A percentile compares a stretch with the other conserved stretches of the same genome.
phyloP scores from a whole-genome alignment of 768 basidiomycete genomes.

The Pleurotus citrinopileatus region DNA sequence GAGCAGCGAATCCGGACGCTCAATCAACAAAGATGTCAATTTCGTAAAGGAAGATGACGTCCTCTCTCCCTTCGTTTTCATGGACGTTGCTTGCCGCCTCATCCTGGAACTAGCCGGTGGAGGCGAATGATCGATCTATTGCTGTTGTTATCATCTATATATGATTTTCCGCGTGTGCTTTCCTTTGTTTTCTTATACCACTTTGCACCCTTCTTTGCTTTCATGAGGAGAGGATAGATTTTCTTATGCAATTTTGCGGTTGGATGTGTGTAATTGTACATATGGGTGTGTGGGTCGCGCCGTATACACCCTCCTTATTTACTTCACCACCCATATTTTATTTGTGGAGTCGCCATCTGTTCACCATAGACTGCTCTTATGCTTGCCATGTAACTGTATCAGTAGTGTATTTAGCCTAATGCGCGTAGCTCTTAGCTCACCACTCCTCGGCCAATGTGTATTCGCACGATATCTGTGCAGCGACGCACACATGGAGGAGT shows the following conservation, averaged over 20 bases:
- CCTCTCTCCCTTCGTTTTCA: constrained; percentile 89
- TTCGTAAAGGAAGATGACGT: constrained; percentile 56
- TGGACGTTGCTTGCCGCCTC: constrained; percentile 92
- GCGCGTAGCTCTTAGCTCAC: neutral
- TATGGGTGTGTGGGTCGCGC: no score
- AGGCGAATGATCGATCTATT: constrained; percentile 22
- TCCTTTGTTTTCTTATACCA: neutral
- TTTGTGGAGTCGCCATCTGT: no score
- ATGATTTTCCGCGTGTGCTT: neutral
- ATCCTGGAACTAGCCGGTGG: constrained; percentile 90
- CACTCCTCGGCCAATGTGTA: neutral
- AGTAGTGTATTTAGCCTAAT: constrained; percentile 3
- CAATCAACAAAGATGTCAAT: constrained; percentile 47
- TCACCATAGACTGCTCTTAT: constrained; percentile 2
- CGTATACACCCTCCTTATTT: no score
- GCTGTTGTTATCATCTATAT: neutral
- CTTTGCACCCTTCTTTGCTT: no score
- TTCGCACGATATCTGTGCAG: neutral
- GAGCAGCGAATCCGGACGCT: constrained; percentile 55
- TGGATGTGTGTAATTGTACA: neutral
- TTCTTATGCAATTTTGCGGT: no score
- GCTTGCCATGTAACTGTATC: neutral
- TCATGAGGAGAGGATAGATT: neutral
- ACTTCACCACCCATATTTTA: no score
- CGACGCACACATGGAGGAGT: neutral